phyloP scores from a whole-genome alignment of 441 rosid genomes.

The Corymbia calophylla region DNA sequence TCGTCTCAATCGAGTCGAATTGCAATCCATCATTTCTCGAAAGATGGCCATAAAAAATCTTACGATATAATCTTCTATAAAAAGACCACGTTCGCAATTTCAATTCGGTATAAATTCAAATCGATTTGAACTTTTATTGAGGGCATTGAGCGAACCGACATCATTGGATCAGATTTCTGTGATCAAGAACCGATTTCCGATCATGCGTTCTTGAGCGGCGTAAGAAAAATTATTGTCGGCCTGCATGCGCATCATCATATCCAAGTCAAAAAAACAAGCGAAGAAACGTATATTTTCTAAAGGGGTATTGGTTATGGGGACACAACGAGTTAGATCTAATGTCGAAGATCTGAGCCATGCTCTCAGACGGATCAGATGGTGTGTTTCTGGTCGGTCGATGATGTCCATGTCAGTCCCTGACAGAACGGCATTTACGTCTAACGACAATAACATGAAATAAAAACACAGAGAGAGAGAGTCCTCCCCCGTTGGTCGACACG shows the following conservation, averaged over 20 bases:
- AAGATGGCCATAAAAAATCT: no score
- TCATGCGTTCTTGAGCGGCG: accelerated
- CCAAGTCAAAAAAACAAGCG: background rate
- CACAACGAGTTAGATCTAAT: accelerated
- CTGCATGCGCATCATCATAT: background rate
- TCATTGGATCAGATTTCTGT: accelerated
- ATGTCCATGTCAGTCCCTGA: background rate
- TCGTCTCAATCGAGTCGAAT: background rate
- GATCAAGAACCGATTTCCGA: background rate
- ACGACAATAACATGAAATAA: background rate
- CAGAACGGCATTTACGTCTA: background rate
- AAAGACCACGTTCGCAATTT: background rate
- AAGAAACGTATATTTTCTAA: background rate
- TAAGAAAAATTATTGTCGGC: background rate
- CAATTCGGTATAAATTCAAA: background rate
- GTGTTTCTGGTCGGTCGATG: no score
- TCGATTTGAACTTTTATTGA: no score
- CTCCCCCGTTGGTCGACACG: background rate
- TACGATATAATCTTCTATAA: background rate
- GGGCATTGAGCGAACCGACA: background rate
- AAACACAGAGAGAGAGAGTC: background rate
- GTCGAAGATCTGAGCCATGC: background rate
- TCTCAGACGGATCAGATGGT: background rate
- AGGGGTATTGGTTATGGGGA: background rate
- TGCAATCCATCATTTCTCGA: background rate